These are phyloP conservation scores for Moesziomyces parantarcticus DNA, from an alignment of 1,284 basidiomycete genomes.

Conservation along the genomic window DNA sequence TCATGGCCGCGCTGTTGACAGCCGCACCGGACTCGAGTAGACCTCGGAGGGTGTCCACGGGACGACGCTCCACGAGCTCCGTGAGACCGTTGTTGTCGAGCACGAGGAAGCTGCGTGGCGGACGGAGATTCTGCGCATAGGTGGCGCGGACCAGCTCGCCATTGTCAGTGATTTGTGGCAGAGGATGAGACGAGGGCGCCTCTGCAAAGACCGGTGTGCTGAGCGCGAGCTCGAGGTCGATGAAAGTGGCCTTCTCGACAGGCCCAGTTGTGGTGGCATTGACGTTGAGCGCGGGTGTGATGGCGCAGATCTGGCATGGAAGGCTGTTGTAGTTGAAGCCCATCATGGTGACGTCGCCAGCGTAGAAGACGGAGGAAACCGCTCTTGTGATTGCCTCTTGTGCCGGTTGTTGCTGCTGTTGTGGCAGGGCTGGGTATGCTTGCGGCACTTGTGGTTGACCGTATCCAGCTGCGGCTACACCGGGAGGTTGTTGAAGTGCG, in stretches of 20 bases:
- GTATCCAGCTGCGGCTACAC: slow-evolving; percentile 21
- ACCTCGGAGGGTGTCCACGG: slow-evolving; percentile 79
- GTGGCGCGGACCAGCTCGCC: slow-evolving; percentile 76
- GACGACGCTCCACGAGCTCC: slow-evolving; percentile 82
- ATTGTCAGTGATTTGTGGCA: slow-evolving; percentile 36
- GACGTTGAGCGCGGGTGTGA: slow-evolving; percentile 41
- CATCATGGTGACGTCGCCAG: slow-evolving; percentile 50
- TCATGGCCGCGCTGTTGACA: slow-evolving; percentile 56
- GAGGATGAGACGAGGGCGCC: slow-evolving; percentile 19
- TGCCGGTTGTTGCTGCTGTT: slow-evolving; percentile 14
- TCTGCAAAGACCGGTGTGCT: slow-evolving; percentile 58
- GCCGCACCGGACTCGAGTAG: slow-evolving; percentile 67
- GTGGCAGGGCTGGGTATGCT: slow-evolving; percentile 9
- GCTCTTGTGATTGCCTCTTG: slow-evolving; percentile 35
- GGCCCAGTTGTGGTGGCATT: slow-evolving; percentile 34
- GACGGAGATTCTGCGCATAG: slow-evolving; percentile 79
- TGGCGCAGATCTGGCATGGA: slow-evolving; percentile 45
- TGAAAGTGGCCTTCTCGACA: slow-evolving; percentile 46
- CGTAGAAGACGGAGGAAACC: slow-evolving; percentile 48
- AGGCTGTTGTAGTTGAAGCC: slow-evolving; percentile 52
- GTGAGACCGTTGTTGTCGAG: slow-evolving; percentile 86
- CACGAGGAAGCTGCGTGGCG: slow-evolving; percentile 82
- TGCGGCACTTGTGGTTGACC: slow-evolving; percentile 2
- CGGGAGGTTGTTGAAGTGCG: slow-evolving; percentile 44
- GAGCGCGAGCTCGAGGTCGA: slow-evolving; percentile 47